Evolutionary conservation across 805 yeast genomes (phyloP).

Genomic region (Saccharomycopsis fodiens): DNA sequence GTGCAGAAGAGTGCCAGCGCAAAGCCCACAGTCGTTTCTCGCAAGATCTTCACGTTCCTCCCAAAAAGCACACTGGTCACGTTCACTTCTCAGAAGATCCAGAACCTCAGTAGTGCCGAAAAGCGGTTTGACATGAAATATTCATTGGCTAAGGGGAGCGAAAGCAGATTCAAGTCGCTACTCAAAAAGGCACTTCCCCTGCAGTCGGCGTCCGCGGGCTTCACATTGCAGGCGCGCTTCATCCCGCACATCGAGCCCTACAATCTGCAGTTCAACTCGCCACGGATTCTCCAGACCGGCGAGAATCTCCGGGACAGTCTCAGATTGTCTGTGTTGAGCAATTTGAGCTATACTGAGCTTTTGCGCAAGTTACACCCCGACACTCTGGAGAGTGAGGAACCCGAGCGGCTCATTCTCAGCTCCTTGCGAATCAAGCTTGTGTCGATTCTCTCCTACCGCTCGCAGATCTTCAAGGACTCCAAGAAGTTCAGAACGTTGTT

Average conservation of each 20-base stretch:
- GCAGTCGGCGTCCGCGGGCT: constrained; percentile 2
- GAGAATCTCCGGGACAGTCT: constrained; percentile 10
- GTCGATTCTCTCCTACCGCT: constrained; percentile 9
- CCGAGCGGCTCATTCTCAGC: constrained; percentile 13
- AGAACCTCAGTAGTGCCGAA: background rate
- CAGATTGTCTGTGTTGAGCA: constrained; percentile 11
- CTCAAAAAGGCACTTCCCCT: constrained; percentile 11
- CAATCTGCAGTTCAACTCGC: constrained; percentile 13
- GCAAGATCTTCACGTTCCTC: constrained; percentile 9
- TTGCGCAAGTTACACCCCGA: constrained; percentile 8
- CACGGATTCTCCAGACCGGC: constrained; percentile 13
- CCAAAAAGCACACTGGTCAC: constrained; percentile 16
- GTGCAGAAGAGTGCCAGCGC: constrained; percentile 9
- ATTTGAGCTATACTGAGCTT: constrained; percentile 12
- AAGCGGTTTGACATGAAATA: constrained; percentile 15
- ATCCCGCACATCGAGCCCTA: constrained; percentile 16
- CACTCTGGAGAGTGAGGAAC: constrained; percentile 9
- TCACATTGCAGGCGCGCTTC: constrained; percentile 14
- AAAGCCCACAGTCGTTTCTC: constrained; percentile 13
- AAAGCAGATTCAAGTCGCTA: constrained; percentile 1
- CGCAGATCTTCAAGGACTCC: constrained; percentile 15
- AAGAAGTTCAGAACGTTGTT: constrained; percentile 9
- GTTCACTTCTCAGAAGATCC: constrained; percentile 10
- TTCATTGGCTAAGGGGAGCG: background rate
- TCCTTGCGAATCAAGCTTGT: constrained; percentile 12